Base-by-base conservation (phyloP, 1,139 yeast genomes). In the Yamadazyma triangularis region DNA sequence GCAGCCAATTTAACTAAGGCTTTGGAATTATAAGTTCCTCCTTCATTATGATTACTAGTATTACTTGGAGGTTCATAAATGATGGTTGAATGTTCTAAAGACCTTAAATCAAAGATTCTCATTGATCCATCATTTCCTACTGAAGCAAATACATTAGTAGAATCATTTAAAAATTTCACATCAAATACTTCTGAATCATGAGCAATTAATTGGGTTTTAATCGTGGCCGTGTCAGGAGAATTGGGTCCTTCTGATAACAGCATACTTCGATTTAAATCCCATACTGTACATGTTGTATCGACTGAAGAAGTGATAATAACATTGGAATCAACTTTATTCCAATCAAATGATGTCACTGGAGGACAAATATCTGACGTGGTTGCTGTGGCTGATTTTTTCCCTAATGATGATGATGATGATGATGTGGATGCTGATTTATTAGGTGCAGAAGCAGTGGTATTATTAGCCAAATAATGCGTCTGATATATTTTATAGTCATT, bases 111-210 rank as follows among this genome's bases (percentile, higher is more conserved):
- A 58, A 91, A 91, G 15, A 91, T 83, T 32, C 98, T 68, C 56
- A 89, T 87, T 12, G 95, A 82, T 1, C 98, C 98, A 58, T 91
- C 98, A 34, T 89, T 89, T 2, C 97, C 96, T 31, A 91, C 95
- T 33, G 94, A 83, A 26, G 95, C 87, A 60, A 91, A 91, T 18
- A 89, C 71, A 50, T 87, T 79, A 29, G 83, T 76, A 23, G 87
- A 77, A 25, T 79, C 79, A 35, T 83, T 77, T 30, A 88, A 64
- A 55, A 88, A 91, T 43, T 85, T 76, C 14, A 89, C 97, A 54
- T 91, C 98, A 53, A 79, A 87, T 4, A 91, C 98, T 55, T 89
- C 97, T 37, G 83, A 79, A 53, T 91, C 98, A 56, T 91, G 98
- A 0, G 98, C 98, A 44, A 91, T 91, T 31, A 91, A 66, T 59